These are phyloP conservation scores for Tetrapisispora nanseiensis DNA, from an alignment of 805 yeast genomes.

Conservation along the genomic window DNA sequence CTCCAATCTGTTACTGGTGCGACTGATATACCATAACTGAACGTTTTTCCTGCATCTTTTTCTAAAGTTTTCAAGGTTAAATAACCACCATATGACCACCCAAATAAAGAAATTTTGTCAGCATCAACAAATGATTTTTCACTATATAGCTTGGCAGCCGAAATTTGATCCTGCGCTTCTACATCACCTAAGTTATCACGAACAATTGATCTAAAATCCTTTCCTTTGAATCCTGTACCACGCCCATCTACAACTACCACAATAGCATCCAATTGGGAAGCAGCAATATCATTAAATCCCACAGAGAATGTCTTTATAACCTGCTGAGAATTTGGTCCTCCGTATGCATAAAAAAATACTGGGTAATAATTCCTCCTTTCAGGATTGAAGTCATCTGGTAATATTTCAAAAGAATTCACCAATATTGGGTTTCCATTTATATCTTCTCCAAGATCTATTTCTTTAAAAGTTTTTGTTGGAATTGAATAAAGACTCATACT, in stretches of 20 bases:
- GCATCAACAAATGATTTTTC: slow-evolving; percentile 53
- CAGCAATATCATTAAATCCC: slow-evolving; percentile 63
- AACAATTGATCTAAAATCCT: slow-evolving; percentile 65
- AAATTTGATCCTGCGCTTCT: slow-evolving; percentile 81
- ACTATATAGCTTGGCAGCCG: slow-evolving; percentile 70
- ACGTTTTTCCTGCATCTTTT: slow-evolving; percentile 60
- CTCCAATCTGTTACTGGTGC: slow-evolving; percentile 97
- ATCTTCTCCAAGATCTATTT: slow-evolving; percentile 42
- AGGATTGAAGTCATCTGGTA: slow-evolving; percentile 63
- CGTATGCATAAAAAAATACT: slow-evolving; percentile 79
- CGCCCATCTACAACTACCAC: slow-evolving; percentile 96
- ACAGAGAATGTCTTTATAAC: slow-evolving; percentile 55
- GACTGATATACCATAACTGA: slow-evolving; percentile 86
- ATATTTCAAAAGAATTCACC: slow-evolving; percentile 64
- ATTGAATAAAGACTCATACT: slow-evolving; percentile 38
- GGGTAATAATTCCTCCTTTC: slow-evolving; percentile 53
- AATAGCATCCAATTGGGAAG: slow-evolving; percentile 68
- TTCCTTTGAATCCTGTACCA: slow-evolving; percentile 89
- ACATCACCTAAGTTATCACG: slow-evolving; percentile 71
- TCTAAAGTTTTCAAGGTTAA: slow-evolving; percentile 86
- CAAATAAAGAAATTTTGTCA: slow-evolving; percentile 77
- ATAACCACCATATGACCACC: slow-evolving; percentile 97
- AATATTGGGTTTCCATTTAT: slow-evolving; percentile 36
- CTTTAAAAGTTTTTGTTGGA: slow-evolving; percentile 48
- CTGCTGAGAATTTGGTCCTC: slow-evolving; percentile 90